These are phyloP conservation scores for Metarhizium sp. DNA, from an alignment of 2,329 filamentous ascomycete species.

Conservation along the genomic window DNA sequence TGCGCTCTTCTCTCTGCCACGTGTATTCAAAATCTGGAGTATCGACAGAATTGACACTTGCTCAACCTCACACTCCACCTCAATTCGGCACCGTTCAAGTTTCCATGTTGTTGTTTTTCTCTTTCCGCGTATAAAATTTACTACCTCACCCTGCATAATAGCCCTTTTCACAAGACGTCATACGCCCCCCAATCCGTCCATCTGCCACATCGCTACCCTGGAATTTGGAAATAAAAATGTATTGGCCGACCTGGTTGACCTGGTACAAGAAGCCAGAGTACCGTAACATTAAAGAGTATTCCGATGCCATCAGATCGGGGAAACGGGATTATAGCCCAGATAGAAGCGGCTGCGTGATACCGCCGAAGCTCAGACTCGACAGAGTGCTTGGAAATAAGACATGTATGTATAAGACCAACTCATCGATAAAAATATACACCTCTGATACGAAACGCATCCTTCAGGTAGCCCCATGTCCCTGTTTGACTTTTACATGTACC, in stretches of 20 bases:
- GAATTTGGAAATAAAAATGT: neutral
- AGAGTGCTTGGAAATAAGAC: constrained; percentile 38
- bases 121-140: no score
- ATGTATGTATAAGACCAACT: constrained; percentile 17
- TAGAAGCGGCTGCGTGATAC: constrained; percentile 14
- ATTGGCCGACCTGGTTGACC: constrained; percentile 23
- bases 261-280: constrained; percentile 43
- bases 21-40: no score
- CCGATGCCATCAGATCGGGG: constrained; percentile 24
- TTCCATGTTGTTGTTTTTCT: no score
- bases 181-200: no score
- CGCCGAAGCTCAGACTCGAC: constrained; percentile 26
- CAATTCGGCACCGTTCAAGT: no score
- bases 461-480: constrained; percentile 37
- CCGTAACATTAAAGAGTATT: constrained; percentile 36
- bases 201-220: no score
- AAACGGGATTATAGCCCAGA: constrained; percentile 26
- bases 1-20: no score
- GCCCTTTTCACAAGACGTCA: no score
- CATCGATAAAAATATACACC: neutral
- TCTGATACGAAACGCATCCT: neutral
- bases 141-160: no score
- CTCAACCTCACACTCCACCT: no score
- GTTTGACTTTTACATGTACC: constrained; percentile 42
- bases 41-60: no score